Evolutionary conservation across 352 stramenopile genomes (phyloP), one percentile per base, ranked within the genome.

Genomic region (Globisporangium acanthophoron): DNA sequence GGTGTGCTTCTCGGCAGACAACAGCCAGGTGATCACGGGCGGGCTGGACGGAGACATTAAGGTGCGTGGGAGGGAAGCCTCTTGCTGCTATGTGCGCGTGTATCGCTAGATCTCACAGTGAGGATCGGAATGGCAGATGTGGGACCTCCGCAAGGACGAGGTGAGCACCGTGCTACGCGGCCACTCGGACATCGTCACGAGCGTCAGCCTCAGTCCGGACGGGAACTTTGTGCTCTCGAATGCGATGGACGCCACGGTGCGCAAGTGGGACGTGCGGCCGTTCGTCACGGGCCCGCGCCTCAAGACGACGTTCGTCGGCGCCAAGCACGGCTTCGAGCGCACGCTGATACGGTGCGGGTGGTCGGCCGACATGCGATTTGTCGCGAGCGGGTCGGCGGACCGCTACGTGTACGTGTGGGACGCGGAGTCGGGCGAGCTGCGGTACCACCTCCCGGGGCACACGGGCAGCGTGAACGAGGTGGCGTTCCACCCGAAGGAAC

Each of bases 381-480:
- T 98, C 16, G 80, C 77, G 27, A 87, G 78, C 57, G 91, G 90
- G n/a, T 96, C 85, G 40, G 86, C 90, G 3, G 91, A 98, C 73
- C 78, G 87, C 44, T 86, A 92, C 58, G 94, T 98, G 65, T 97
- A 98, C 75, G 84, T 99, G 59, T 99, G 94, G 94, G 96, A 99
- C 70, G 81, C 91, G 54, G 76, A 94, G 33, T 91, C 83, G 53
- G 76, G 84, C 5, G 85, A 96, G 61, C 79, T 98, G 62, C 79
- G 97, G 37, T 98, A 98, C 76, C 81, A 89, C 50, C 63, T 98
- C 44, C 92, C 93, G 49, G 96, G 94, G 29, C 96, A 99, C 78
- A 88, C 76, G 52, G 92, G 91, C 37, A 96, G 87, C 70, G 94
- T 99, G 39, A 98, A 98, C 74, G 85, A 97, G 47, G 93, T 92